These are phyloP conservation scores for Hanseniaspora occidentalis DNA, from an alignment of 805 yeast genomes.

Conservation along the genomic window DNA sequence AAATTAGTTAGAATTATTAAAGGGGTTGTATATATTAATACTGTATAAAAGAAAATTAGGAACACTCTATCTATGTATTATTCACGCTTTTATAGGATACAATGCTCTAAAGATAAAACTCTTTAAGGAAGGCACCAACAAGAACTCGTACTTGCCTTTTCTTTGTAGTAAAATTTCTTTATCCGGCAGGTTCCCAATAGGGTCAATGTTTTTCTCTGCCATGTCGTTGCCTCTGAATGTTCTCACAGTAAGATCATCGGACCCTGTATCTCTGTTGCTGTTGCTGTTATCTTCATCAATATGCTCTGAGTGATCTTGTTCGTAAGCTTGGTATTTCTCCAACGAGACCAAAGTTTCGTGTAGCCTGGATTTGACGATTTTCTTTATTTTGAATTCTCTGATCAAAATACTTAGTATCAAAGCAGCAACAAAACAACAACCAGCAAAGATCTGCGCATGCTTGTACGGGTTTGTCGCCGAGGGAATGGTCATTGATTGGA, in stretches of 20 bases:
- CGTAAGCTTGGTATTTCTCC: too few relatives aligned
- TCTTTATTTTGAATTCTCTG: constrained; percentile 39
- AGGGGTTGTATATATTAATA: neutral
- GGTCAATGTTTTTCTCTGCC: neutral
- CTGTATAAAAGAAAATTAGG: too few relatives aligned
- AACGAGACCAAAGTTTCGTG: neutral
- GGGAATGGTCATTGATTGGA: constrained; percentile 32
- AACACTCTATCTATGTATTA: neutral
- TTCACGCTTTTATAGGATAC: constrained; percentile 16
- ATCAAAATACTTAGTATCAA: constrained; percentile 32
- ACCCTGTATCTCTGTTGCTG: too few relatives aligned
- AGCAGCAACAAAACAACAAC: constrained; percentile 33
- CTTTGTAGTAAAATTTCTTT: constrained; percentile 8
- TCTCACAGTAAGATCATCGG: too few relatives aligned
- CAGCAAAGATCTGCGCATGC: constrained; percentile 50
- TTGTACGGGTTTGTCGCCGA: constrained; percentile 32
- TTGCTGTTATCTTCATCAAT: too few relatives aligned
- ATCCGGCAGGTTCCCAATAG: constrained; percentile 1
- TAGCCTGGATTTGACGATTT: constrained; percentile 3
- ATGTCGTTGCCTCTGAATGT: neutral
- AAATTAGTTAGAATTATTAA: constrained; percentile 8
- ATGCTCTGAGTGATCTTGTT: too few relatives aligned
- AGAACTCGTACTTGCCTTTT: constrained; percentile 9
- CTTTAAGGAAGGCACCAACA: constrained; percentile 12
- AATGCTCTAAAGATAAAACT: constrained; percentile 16